These are phyloP conservation scores for Elaeis guineensis DNA, from an alignment of 176 grass and related monocot genomes.

Conservation along the genomic window DNA sequence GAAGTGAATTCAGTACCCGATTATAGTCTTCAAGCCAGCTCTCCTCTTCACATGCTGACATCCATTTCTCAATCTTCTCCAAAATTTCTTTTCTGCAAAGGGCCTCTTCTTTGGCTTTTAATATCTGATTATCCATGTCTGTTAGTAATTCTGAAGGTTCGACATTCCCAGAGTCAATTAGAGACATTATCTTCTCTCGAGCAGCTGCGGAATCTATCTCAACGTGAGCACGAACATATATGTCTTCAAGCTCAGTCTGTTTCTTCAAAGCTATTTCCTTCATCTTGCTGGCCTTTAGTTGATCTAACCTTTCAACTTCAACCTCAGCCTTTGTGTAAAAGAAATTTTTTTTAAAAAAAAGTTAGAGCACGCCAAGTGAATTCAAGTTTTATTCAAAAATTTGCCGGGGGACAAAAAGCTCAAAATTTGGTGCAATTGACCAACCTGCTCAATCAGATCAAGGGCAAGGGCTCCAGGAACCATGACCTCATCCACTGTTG, in stretches of 20 bases:
- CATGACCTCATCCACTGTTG: conserved; percentile 63
- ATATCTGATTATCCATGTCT: conserved; percentile 77
- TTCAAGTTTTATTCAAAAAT: neutral
- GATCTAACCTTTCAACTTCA: conserved; percentile 85
- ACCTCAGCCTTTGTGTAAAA: conserved; percentile 43
- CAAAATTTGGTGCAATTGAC: conserved; percentile 1
- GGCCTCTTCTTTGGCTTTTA: conserved; percentile 81
- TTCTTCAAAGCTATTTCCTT: conserved; percentile 90
- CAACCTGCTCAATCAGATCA: conserved; percentile 72
- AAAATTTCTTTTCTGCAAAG: conserved; percentile 85
- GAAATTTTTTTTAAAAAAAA: neutral
- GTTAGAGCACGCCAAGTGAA: too few species aligned
- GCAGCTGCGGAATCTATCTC: conserved; percentile 48
- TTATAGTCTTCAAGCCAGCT: conserved; percentile 97
- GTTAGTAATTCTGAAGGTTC: conserved; percentile 74
- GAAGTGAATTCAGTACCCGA: conserved; percentile 37
- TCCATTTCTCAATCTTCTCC: conserved; percentile 84
- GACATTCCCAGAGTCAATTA: conserved; percentile 66
- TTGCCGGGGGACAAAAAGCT: neutral
- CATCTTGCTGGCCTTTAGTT: conserved; percentile 82
- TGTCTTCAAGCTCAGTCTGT: conserved; percentile 86
- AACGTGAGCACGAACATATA: conserved; percentile 65
- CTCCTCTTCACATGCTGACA: conserved; percentile 92
- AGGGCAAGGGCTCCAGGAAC: conserved; percentile 65
- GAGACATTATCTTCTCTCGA: conserved; percentile 61